Evolutionary conservation across 2,329 filamentous ascomycete species (phyloP).

Genomic region (Scytalidium lignicola): DNA sequence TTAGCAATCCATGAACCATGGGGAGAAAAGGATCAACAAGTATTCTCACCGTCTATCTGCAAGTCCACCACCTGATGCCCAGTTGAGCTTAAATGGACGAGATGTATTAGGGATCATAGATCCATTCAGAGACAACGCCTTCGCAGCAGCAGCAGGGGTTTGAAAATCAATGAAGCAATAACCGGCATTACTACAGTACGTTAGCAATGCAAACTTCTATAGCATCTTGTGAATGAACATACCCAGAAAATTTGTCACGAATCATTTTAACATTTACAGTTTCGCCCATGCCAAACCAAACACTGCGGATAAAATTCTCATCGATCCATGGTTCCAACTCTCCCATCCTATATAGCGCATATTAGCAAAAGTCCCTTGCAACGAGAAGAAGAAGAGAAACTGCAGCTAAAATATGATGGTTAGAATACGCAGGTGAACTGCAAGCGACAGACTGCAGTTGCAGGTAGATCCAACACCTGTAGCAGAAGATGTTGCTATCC

Average conservation of each 20-base stretch:
- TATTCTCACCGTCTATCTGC: slow-evolving; percentile 81
- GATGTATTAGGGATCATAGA: slow-evolving; percentile 87
- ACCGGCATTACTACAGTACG: slow-evolving; percentile 72
- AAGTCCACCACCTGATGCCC: slow-evolving; percentile 93
- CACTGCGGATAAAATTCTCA: slow-evolving; percentile 94
- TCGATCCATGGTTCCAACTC: slow-evolving; percentile 99
- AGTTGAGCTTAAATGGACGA: slow-evolving; percentile 97
- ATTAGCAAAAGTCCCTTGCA: neutral
- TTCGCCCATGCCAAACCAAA: slow-evolving; percentile 87
- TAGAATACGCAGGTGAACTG: too few relatives aligned
- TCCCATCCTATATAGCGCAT: slow-evolving; percentile 70
- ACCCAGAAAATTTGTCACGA: slow-evolving; percentile 98
- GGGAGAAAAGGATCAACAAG: too few relatives aligned
- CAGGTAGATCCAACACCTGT: too few relatives aligned
- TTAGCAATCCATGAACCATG: slow-evolving; percentile 21
- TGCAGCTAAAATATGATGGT: neutral
- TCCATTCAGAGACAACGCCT: slow-evolving; percentile 87
- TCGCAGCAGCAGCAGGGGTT: slow-evolving; percentile 76
- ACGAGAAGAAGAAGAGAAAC: neutral
- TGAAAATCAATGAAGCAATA: slow-evolving; percentile 98
- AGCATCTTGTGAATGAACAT: slow-evolving; percentile 29
- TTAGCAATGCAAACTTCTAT: slow-evolving; percentile 7
- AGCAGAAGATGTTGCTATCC: too few relatives aligned
- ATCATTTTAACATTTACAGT: slow-evolving; percentile 99
- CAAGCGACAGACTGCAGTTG: too few relatives aligned